A percentile compares a stretch with the other conserved stretches of the same genome.
Evolutionary conservation across 1,284 basidiomycete genomes (phyloP).

Genomic region (Puccinia coronata): DNA sequence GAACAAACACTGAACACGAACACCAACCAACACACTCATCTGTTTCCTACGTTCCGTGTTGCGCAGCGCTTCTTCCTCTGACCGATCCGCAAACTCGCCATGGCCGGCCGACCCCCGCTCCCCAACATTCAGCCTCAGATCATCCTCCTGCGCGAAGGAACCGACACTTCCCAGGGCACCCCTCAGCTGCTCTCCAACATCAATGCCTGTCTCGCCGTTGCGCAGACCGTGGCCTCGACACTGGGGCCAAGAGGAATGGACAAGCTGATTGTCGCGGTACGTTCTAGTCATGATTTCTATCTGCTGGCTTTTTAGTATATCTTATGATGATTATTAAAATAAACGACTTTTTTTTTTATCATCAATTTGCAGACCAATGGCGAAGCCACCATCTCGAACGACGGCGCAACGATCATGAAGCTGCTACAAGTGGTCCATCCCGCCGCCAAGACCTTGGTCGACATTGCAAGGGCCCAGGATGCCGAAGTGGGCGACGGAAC

Average conservation of each 20-base stretch:
- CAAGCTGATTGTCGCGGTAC: conserved; percentile 69
- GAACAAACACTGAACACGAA: neutral
- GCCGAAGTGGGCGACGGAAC: conserved; percentile 98
- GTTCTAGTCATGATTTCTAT: neutral
- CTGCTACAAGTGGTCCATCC: conserved; percentile 97
- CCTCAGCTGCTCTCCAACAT: conserved; percentile 94
- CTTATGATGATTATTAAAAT: neutral
- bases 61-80: neutral
- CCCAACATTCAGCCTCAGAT: conserved; percentile 52
- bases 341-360: neutral
- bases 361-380: conserved; percentile 71
- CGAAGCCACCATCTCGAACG: conserved; percentile 93
- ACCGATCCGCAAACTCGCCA: neutral
- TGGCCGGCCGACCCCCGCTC: conserved; percentile 42
- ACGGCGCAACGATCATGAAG: conserved; percentile 96
- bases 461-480: conserved; percentile 96
- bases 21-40: neutral
- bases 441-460: conserved; percentile 91
- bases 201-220: conserved; percentile 85
- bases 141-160: conserved; percentile 69
- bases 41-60: neutral
- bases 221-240: conserved; percentile 86
- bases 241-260: conserved; percentile 99
- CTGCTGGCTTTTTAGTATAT: neutral
- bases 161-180: conserved; percentile 93